Base-by-base conservation (phyloP, 331 rosid genomes). In the Arachis monticola region DNA sequence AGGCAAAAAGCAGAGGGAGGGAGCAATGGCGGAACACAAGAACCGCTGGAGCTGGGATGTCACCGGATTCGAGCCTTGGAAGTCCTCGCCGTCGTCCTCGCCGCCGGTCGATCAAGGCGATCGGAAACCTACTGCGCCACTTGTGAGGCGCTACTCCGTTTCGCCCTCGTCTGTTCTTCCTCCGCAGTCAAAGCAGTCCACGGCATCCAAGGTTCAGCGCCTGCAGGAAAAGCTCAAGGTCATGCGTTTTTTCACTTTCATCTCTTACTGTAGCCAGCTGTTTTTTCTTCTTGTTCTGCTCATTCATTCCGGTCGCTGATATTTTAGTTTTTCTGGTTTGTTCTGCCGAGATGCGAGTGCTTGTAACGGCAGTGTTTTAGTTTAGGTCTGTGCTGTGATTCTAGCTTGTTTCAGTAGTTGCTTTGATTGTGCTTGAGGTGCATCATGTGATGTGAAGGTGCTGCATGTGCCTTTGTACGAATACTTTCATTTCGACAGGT, bases 1-100 rank as follows among this genome's bases (percentile, higher is more conserved):
- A 35, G 4, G 40, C 5, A 61, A 35, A 35, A 51, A 46, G 11
- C 50, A 7, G 14, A 46, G 41, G 7, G 50, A 51, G 40, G 59
- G 5, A 55, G 10, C 38, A 84, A 92, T 95, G 99, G 92, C 85
- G 78, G 98, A 91, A 58, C 93, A 90, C 77, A 81, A 73, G 84
- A 90, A 86, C 88, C 84, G 87, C 17, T 95, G 99, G 99, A 95
- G 89, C 87, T 95, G 99, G 99, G 97, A 95, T 84, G 97, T 95
- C 3, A 74, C 89, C 51, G 99, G 97, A 41, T 95, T 95, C 73
- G 96, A 88, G 85, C 97, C 96, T 3, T 86, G 96, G 89, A 95
- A 95, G 80, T 76, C 87, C 22, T 42, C 93, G 53, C 35, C 84
- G 12, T 48, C 84, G 0, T 53, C 88, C n/a, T 45, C 87, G 56